These are phyloP conservation scores for Trypanosoma boissoni DNA, from an alignment of 208 protist genomes.

Conservation along the genomic window DNA sequence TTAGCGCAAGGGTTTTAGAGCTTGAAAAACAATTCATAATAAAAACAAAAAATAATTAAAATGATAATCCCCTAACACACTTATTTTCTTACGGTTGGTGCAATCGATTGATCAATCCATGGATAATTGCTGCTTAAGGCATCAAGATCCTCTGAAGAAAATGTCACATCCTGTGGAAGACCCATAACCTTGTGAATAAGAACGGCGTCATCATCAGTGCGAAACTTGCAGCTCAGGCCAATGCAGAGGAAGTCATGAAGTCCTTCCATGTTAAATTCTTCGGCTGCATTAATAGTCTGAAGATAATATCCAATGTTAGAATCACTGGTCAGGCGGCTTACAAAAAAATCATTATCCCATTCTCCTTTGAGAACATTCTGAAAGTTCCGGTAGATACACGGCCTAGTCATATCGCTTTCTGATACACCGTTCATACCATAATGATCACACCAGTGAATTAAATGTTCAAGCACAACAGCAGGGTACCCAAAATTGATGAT, in stretches of 20 bases:
- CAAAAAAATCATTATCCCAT: constrained; percentile 74
- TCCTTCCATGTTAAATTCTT: constrained; percentile 66
- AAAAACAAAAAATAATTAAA: background rate
- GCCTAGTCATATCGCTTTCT: constrained; percentile 42
- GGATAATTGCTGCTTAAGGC: constrained; percentile 42
- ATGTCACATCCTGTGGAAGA: constrained; percentile 30
- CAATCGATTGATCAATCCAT: constrained; percentile 60
- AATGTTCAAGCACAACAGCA: constrained; percentile 47
- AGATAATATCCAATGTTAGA: constrained; percentile 52
- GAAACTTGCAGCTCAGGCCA: constrained; percentile 72
- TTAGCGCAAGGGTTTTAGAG: constrained; percentile 3
- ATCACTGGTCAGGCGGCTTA: constrained; percentile 34
- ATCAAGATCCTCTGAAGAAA: constrained; percentile 43
- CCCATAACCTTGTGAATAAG: constrained; percentile 65
- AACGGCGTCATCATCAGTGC: constrained; percentile 45
- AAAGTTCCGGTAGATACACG: constrained; percentile 75
- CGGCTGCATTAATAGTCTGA: constrained; percentile 65
- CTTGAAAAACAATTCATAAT: background rate
- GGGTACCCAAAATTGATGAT: constrained; percentile 57
- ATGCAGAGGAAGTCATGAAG: constrained; percentile 71
- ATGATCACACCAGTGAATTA: constrained; percentile 54
- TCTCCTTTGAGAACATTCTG: constrained; percentile 49
- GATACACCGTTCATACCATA: constrained; percentile 55
- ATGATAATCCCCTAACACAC: background rate
- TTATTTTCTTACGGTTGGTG: constrained; percentile 35